Base-by-base conservation (phyloP, 352 stramenopile genomes). In the Phytopythium boreale region DNA sequence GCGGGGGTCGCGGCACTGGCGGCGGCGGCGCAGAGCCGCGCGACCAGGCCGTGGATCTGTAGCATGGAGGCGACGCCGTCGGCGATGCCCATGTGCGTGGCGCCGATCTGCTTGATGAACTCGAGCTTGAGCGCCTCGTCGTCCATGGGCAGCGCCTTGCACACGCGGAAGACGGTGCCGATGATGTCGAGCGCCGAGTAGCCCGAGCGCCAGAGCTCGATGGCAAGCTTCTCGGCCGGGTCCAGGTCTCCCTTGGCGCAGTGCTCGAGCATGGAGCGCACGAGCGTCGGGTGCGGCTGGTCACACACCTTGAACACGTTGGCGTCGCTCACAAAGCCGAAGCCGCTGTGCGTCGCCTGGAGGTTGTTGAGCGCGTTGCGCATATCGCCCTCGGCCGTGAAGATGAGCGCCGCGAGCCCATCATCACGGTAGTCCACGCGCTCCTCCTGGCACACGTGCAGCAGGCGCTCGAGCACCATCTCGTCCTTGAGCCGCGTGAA, bases 321-420 rank as follows among this genome's bases (percentile, higher is more conserved):
- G 34, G 76, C 84, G 74, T 99, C 89, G 69, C 91, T 98, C n/a
- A 99, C 89, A 66, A 97, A 91, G 41, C 88, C 90, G 68, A 99
- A 99, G 19, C 97, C 96, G 64, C 83, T 96, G 65, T 92, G 74
- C 15, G 97, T 99, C n/a, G 96, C 92, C 81, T 99, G 98, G 11
- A 99, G 79, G 76, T 99, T 99, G 82, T 99, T 99, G 51, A 99
- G 80, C 39, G 97, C 97, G 75, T 99, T 98, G 29, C 98, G 88
- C 95, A 99, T 98, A 77, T 99, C 98, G 55, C 98, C 98, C 68
- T 99, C 97, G 8, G 96, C 96, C 20, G 97, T 99, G 82, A 99
- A 99, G 70, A 99, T 97, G 63, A 99, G 91, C 19, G 97, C 97
- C 39, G 98, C 97, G 29, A 99, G 82, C 1, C 97, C 97, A 63